These are phyloP conservation scores for Seminavis robusta DNA, from an alignment of 108 stramenopile species.

Conservation along the genomic window DNA sequence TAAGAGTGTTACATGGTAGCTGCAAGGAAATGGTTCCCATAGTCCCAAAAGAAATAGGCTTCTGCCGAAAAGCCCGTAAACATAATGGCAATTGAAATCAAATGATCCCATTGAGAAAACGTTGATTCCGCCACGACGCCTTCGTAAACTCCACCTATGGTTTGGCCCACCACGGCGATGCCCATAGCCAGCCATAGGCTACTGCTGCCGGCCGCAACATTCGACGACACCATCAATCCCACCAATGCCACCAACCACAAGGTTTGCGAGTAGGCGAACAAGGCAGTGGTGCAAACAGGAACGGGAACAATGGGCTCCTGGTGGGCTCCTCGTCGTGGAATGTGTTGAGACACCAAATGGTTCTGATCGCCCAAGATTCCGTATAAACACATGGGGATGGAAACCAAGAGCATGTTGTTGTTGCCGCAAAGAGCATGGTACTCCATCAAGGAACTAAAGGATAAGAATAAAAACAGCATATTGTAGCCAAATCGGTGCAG, in stretches of 20 bases:
- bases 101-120: neutral
- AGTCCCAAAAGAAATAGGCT: no score
- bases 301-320: no score
- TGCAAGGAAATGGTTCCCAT: no score
- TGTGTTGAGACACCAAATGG: no score
- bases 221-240: neutral
- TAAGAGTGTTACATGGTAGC: no score
- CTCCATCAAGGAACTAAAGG: neutral
- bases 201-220: no score
- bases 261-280: neutral
- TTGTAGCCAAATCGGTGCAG: neutral
- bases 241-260: neutral
- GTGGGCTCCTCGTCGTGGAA: no score
- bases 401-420: no score
- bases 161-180: neutral
- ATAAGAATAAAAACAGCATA: neutral
- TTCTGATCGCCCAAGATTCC: no score
- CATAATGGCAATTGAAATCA: neutral
- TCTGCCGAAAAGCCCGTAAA: neutral
- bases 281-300: neutral
- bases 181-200: no score
- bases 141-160: neutral
- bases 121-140: neutral
- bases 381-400: no score
- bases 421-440: neutral